Evolutionary conservation across 176 grass and related monocot species (phyloP).

Genomic region (Bonia amplexicaulis): DNA sequence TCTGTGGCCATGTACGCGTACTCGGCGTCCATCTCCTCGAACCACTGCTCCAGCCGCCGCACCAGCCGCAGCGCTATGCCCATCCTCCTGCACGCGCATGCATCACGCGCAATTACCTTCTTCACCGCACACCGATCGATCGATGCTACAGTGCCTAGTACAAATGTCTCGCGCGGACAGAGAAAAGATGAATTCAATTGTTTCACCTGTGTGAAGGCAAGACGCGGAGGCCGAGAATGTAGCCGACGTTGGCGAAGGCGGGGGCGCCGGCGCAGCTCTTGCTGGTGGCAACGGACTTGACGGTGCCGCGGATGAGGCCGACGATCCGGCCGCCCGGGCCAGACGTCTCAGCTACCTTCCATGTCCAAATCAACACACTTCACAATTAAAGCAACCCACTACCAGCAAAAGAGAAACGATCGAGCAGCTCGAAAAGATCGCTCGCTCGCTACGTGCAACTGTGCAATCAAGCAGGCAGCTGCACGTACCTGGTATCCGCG

Average conservation of each 20-base stretch:
- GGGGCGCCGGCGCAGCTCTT: constrained; percentile 15
- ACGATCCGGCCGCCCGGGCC: constrained; percentile 52
- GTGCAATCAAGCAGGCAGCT: neutral
- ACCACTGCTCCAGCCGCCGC: constrained; percentile 62
- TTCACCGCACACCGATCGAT: neutral
- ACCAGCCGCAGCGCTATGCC: constrained; percentile 60
- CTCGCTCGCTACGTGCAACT: neutral
- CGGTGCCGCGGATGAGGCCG: constrained; percentile 70
- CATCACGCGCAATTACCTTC: neutral
- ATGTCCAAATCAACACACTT: constrained; percentile 17
- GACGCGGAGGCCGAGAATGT: constrained; percentile 81
- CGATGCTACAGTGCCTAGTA: neutral
- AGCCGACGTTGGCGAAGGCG: constrained; percentile 46
- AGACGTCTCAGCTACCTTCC: constrained; percentile 73
- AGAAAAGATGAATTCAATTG: neutral
- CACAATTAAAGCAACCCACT: constrained; percentile 5
- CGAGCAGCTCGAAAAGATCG: neutral
- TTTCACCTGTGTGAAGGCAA: constrained; percentile 45
- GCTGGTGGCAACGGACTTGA: constrained; percentile 74
- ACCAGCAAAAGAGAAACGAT: neutral
- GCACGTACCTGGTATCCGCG: neutral
- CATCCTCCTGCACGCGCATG: constrained; percentile 51
- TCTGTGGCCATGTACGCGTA: constrained; percentile 96
- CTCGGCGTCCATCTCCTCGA: constrained; percentile 47
- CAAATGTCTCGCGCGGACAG: neutral